Base-by-base conservation (phyloP, 2,329 filamentous ascomycete species). In the Botrytis pseudocinerea region DNA sequence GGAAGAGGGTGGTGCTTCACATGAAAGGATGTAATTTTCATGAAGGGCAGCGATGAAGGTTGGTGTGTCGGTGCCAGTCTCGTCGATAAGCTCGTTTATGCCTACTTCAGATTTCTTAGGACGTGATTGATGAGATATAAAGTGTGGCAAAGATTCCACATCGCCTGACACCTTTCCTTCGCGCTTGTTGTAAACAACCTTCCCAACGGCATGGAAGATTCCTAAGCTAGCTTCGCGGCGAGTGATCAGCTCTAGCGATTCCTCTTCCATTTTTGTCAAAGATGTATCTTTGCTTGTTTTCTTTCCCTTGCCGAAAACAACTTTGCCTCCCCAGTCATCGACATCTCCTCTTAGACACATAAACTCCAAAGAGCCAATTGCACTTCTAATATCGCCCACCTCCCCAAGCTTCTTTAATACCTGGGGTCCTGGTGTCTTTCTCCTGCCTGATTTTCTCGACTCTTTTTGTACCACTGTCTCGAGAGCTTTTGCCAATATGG, bases 101-200 rank as follows among this genome's bases (percentile, higher is more conserved):
- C 85, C 84, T 1, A 94, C 90, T 75, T 92, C 86, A 0, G 91
- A 91, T 51, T 84, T 84, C 77, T 88, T 90, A 0, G 88, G 88
- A 8, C 91, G 85, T 9, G 88, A 85, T 76, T 86, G 82, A 18
- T 88, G 85, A 5, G 85, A 83, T 51, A 93, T 81, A 80, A 89
- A 87, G n/a, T 81, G 78, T 8, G 91, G 91, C 28, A 93, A 83
- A 38, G 82, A 82, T 77, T 92, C 90, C 5, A 84, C 84, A 28
- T 82, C 82, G 46, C 85, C 82, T 14, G 80, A 73, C 62, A 82
- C 82, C 63, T 75, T 80, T 42, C 91, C 89, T 35, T 92, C 87
- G 63, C 96, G 89, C 81, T 98, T 99, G 84, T 99, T 99, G 84
- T 98, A 97, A 0, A 98, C 91, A 3, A 99, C 93, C 80, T 96